A percentile compares a stretch with the other conserved stretches of the same genome.
phyloP scores from a whole-genome alignment of 768 basidiomycete species.

The Tricholoma sp. region DNA sequence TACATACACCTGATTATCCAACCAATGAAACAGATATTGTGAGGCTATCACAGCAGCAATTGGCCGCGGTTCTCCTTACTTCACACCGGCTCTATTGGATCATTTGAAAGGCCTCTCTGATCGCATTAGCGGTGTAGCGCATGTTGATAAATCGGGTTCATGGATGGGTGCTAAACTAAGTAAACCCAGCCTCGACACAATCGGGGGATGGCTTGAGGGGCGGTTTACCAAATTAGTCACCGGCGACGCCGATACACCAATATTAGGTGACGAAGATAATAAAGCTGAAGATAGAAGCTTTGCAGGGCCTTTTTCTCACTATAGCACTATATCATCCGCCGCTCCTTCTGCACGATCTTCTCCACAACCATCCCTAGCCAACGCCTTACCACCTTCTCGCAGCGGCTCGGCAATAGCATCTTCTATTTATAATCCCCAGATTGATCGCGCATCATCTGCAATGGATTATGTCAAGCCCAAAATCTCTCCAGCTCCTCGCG shows the following conservation, averaged over 20 bases:
- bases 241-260: slow-evolving; percentile 68
- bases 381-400: slow-evolving; percentile 44
- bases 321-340: slow-evolving; percentile 84
- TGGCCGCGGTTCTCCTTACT: slow-evolving; percentile 58
- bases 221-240: slow-evolving; percentile 93
- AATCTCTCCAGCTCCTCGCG: slow-evolving; percentile 49
- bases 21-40: slow-evolving; percentile 62
- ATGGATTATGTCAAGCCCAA: slow-evolving; percentile 65
- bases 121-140: slow-evolving; percentile 66
- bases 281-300: slow-evolving; percentile 37
- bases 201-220: slow-evolving; percentile 90
- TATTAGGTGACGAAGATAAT: slow-evolving; percentile 32
- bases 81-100: slow-evolving; percentile 59
- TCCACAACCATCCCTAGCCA: slow-evolving; percentile 53
- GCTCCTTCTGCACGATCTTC: slow-evolving; percentile 73
- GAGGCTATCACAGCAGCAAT: slow-evolving; percentile 78
- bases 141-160: slow-evolving; percentile 70
- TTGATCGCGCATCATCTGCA: slow-evolving; percentile 74
- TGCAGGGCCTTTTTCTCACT: slow-evolving; percentile 87
- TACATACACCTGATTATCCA: background rate
- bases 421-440: slow-evolving; percentile 41
- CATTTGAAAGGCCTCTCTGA: slow-evolving; percentile 77
- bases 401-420: slow-evolving; percentile 71
- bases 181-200: slow-evolving; percentile 87
- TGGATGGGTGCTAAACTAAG: slow-evolving; percentile 86